A percentile compares a stretch with the other conserved stretches of the same genome.
These are phyloP conservation scores for Stachybotrys chlorohalonatus DNA, from an alignment of 2,329 filamentous ascomycete species.

Conservation along the genomic window DNA sequence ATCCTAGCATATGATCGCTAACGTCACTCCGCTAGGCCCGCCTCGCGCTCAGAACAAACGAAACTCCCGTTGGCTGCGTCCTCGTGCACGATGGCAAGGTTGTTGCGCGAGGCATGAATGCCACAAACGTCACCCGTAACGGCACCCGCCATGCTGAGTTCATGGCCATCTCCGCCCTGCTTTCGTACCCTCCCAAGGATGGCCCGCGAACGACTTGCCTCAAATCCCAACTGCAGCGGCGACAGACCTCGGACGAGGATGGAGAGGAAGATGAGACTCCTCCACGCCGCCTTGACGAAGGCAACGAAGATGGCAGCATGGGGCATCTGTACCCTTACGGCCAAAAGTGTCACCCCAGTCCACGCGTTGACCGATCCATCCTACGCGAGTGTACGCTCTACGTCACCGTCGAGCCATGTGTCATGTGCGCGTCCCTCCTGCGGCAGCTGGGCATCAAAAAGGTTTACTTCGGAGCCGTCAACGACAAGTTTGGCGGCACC, in stretches of 20 bases:
- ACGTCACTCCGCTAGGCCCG: constrained; percentile 52
- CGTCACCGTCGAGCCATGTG: constrained; percentile 95
- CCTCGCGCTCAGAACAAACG: constrained; percentile 73
- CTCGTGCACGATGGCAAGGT: constrained; percentile 72
- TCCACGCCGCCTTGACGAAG: constrained; percentile 23
- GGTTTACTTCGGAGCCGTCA: constrained; percentile 91
- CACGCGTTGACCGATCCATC: constrained; percentile 56
- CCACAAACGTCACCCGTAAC: constrained; percentile 83
- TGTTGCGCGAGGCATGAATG: constrained; percentile 91
- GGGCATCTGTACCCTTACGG: constrained; percentile 53
- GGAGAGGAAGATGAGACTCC: constrained; percentile 14
- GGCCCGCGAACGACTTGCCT: constrained; percentile 21
- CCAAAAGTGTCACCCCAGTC: constrained; percentile 44
- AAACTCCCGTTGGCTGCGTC: constrained; percentile 95
- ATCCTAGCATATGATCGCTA: constrained; percentile 9
- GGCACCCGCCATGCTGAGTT: constrained; percentile 95
- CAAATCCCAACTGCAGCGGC: constrained; percentile 22
- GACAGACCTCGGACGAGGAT: constrained; percentile 8
- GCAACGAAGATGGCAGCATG: constrained; percentile 44
- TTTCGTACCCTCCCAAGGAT: constrained; percentile 29
- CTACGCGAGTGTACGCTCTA: constrained; percentile 72
- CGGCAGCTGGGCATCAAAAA: constrained; percentile 80
- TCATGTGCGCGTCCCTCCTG: constrained; percentile 94
- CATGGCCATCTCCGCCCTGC: constrained; percentile 61
- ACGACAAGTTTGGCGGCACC: constrained; percentile 94